Percentiles rank a stretch among this genome's conserved stretches.
Evolutionary conservation across 2,329 filamentous ascomycete species (phyloP).

Genomic region (Hypoxylon sp.): DNA sequence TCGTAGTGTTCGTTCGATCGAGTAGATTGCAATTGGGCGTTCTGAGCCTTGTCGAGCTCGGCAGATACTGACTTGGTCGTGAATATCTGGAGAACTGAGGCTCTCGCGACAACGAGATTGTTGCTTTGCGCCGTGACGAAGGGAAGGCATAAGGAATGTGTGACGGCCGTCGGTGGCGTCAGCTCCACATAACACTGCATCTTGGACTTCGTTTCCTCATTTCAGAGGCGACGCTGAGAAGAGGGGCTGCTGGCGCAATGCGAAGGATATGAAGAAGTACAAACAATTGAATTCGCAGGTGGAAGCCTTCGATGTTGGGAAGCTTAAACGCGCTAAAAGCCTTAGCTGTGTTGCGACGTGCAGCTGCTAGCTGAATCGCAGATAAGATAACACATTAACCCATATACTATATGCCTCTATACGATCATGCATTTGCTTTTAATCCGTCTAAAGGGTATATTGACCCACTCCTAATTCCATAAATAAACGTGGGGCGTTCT

Average conservation of each 20-base stretch:
- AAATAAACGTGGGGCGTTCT: neutral
- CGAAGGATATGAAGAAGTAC: slow-evolving; percentile 8
- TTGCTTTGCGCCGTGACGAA: slow-evolving; percentile 82
- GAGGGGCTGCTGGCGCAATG: slow-evolving; percentile 17
- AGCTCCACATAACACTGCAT: slow-evolving; percentile 99
- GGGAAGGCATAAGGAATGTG: slow-evolving; percentile 84
- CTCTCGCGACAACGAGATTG: slow-evolving; percentile 93
- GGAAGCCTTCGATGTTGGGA: slow-evolving; percentile 3
- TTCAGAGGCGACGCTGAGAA: slow-evolving; percentile 39
- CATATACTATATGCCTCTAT: neutral
- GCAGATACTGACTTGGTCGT: slow-evolving; percentile 76
- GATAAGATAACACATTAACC: slow-evolving; percentile 38
- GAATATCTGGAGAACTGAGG: slow-evolving; percentile 94
- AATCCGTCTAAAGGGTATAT: neutral
- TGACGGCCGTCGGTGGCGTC: slow-evolving; percentile 92
- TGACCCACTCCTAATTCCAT: neutral
- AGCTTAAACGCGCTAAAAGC: slow-evolving; percentile 24
- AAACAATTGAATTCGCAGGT: neutral
- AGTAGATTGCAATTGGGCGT: slow-evolving; percentile 56
- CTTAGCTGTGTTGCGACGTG: slow-evolving; percentile 22
- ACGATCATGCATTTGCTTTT: neutral
- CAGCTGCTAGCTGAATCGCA: slow-evolving; percentile 16
- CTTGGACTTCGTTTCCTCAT: slow-evolving; percentile 50
- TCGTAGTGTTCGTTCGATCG: slow-evolving; percentile 66
- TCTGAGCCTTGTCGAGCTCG: slow-evolving; percentile 68